Base-by-base conservation (phyloP, 805 yeast species). In the Ogataea haglerorum region DNA sequence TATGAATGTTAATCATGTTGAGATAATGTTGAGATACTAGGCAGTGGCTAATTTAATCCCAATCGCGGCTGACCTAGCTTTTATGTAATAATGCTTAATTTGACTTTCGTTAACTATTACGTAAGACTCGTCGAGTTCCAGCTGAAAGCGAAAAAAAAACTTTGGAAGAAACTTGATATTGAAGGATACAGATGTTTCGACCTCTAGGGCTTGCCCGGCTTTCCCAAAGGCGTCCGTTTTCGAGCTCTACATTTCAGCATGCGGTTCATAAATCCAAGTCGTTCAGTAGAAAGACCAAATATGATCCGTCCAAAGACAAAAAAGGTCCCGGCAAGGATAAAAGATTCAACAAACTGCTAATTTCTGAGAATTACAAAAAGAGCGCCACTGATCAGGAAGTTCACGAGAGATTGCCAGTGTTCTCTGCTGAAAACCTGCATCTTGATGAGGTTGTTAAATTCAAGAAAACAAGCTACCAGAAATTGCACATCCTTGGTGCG, bases 401-500 rank as follows among this genome's bases (percentile, higher is more conserved):
- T 5, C 36, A 58, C 31, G 47, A 51, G 5, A 31, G 40, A 14
- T 43, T 61, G 12, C 48, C 51, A 7, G 22, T 45, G 2, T 44
- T 59, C 6, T 45, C 37, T 27, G 27, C 43, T 13, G 36, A 47
- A 9, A 48, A 46, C 24, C 29, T 52, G 16, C 36, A 47, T 5
- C 10, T 51, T 15, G 51, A 65, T 38, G 48, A 60, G 9, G 65
- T 75, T 16, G 58, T 63, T 6, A 58, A 60, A 25, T 85, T 70
- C 60, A 62, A 69, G 12, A 55, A 64, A 2, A 55, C 57, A 10
- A 67, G 70, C 13, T 65, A 73, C 43, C 58, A 65, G 40, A 62
- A 65, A 34, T 64, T 86, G 47, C 62, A 65, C 24, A 67, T 69
- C 30, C 60, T 81, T 40, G 90, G 89, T 16, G 64, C 83, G 0